Percentiles rank a stretch among this genome's conserved stretches.
These are phyloP conservation scores for Naematelia encephala DNA, from an alignment of 768 basidiomycete genomes.

Conservation along the genomic window DNA sequence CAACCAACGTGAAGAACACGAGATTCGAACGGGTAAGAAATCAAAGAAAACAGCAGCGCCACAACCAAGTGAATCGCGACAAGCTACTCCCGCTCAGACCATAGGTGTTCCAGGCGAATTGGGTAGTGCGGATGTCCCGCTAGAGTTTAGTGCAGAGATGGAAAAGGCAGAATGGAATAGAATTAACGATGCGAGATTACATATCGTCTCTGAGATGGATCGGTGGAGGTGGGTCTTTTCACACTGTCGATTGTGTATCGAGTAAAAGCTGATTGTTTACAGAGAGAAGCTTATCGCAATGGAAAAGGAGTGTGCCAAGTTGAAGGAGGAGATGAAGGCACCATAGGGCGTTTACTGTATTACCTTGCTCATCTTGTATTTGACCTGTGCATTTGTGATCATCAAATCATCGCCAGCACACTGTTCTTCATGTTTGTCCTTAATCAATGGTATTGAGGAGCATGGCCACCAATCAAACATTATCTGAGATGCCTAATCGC, in stretches of 20 bases:
- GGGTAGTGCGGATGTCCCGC: slow-evolving; percentile 59
- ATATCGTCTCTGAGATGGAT: slow-evolving; percentile 71
- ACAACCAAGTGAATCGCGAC: slow-evolving; percentile 32
- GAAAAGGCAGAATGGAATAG: slow-evolving; percentile 80
- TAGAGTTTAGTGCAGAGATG: slow-evolving; percentile 82
- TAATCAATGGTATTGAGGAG: no score
- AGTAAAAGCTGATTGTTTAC: neutral
- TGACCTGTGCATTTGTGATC: no score
- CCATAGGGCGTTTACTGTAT: no score
- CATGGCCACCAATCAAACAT: no score
- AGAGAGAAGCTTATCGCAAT: slow-evolving; percentile 63
- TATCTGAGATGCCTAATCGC: no score
- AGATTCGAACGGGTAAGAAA: slow-evolving; percentile 5
- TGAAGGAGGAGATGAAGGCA: slow-evolving; percentile 57
- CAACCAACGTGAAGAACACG: slow-evolving; percentile 37
- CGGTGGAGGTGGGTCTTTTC: slow-evolving; percentile 56
- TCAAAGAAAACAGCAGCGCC: slow-evolving; percentile 51
- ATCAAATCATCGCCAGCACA: no score
- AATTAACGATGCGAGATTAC: slow-evolving; percentile 70
- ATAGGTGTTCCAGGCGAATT: slow-evolving; percentile 32
- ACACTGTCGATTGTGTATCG: neutral
- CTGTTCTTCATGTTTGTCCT: no score
- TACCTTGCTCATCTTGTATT: no score
- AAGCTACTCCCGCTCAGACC: slow-evolving; percentile 50
- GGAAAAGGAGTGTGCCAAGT: slow-evolving; percentile 72